These are phyloP conservation scores for Hibiscus syriacus DNA, from an alignment of 345 rosid genomes.

Conservation along the genomic window DNA sequence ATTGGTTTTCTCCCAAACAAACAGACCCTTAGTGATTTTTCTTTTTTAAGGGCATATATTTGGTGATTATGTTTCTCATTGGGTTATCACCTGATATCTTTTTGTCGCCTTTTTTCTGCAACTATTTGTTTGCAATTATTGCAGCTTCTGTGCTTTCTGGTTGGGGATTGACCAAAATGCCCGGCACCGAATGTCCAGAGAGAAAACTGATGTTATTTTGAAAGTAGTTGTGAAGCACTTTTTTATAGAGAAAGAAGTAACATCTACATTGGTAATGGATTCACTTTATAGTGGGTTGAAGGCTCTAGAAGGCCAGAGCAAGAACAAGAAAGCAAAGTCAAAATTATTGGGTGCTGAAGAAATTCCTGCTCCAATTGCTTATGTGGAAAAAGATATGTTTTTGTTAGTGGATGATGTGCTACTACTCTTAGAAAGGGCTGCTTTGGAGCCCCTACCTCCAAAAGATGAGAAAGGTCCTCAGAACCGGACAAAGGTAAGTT, in stretches of 20 bases:
- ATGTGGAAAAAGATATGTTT: slow-evolving; percentile 64
- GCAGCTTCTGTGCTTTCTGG: slow-evolving; percentile 90
- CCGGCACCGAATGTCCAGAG: slow-evolving; percentile 67
- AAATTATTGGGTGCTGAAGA: slow-evolving; percentile 55
- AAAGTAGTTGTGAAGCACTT: slow-evolving; percentile 83
- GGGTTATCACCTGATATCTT: background rate
- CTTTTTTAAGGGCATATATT: background rate
- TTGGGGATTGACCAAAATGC: slow-evolving; percentile 64
- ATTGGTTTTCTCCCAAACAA: too few relatives aligned
- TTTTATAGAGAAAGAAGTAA: slow-evolving; percentile 87
- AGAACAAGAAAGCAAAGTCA: slow-evolving; percentile 48
- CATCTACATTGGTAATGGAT: slow-evolving; percentile 98
- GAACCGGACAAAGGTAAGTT: slow-evolving; percentile 69
- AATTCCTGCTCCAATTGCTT: slow-evolving; percentile 68
- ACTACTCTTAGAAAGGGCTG: slow-evolving; percentile 66
- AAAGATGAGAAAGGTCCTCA: slow-evolving; percentile 85
- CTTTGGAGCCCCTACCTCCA: slow-evolving; percentile 69
- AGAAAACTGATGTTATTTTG: slow-evolving; percentile 69
- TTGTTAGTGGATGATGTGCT: slow-evolving; percentile 80
- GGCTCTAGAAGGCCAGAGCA: slow-evolving; percentile 81
- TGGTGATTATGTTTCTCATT: background rate
- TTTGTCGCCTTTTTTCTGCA: background rate
- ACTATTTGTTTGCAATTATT: slow-evolving; percentile 10
- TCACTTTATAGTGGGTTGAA: slow-evolving; percentile 91
- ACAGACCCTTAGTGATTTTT: background rate